Conservation (phyloP, 1,284 basidiomycete species). For the Hemileia vastatrix region DNA sequence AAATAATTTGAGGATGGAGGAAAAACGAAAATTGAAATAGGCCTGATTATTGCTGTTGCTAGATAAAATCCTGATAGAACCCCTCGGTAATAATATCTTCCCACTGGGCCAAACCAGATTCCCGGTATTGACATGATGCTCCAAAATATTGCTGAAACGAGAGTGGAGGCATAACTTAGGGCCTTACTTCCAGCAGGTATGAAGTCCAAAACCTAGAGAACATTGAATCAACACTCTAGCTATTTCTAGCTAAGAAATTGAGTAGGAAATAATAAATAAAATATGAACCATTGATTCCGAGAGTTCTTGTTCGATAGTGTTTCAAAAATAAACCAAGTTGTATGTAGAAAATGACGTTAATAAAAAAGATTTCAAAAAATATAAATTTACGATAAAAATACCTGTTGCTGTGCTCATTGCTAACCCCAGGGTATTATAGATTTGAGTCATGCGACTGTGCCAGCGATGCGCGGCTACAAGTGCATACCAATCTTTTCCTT, state of each 20-base stretch:
- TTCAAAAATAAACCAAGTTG: background rate
- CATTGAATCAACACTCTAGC: background rate
- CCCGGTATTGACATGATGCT: constrained; percentile 16
- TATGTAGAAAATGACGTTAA: background rate
- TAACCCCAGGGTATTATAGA: constrained; percentile 15
- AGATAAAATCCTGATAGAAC: constrained; percentile 22
- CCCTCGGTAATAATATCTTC: constrained; percentile 23
- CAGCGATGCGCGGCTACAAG: constrained; percentile 22
- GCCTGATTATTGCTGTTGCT: constrained; percentile 20
- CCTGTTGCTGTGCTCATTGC: constrained; percentile 19
- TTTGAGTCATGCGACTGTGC: constrained; percentile 19
- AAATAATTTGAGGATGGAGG: constrained; percentile 17
- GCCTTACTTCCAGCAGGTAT: constrained; percentile 16
- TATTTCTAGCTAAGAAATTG: background rate
- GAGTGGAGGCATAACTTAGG: constrained; percentile 17
- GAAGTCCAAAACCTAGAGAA: constrained; percentile 17
- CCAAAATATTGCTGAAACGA: constrained; percentile 21
- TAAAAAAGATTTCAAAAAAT: background rate
- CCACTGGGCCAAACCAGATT: constrained; percentile 22
- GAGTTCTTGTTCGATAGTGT: background rate
- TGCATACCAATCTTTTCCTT: constrained; percentile 24
- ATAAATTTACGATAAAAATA: background rate
- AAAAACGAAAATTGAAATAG: constrained; percentile 14
- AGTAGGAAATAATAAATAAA: background rate
- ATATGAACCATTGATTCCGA: background rate